Conservation (phyloP, 257 asterid species). For the Solanum chaucha region DNA sequence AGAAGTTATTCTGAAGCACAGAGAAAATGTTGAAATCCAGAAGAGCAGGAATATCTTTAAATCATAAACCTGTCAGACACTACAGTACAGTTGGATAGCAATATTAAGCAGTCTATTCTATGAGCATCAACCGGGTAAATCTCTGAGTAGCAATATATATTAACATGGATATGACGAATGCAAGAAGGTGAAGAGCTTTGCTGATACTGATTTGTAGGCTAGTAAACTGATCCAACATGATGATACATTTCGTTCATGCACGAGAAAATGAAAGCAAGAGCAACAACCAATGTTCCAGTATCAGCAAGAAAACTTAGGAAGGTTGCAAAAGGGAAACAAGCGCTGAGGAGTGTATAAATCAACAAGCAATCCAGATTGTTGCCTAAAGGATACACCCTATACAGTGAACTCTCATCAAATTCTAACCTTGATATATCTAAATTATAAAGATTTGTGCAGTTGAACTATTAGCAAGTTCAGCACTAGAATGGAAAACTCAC, state of each 20-base stretch:
- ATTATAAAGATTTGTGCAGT: neutral
- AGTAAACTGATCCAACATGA: neutral
- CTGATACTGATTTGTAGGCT: neutral
- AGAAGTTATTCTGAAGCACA: neutral
- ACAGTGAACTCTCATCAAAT: neutral
- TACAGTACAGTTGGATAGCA: neutral
- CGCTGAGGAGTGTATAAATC: neutral
- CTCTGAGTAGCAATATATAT: neutral
- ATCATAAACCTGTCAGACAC: neutral
- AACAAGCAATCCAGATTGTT: neutral
- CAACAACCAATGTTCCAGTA: neutral
- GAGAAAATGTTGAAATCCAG: neutral
- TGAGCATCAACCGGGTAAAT: neutral
- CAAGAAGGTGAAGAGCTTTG: neutral
- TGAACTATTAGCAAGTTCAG: neutral
- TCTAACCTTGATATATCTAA: neutral
- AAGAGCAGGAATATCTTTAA: neutral
- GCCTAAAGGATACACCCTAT: neutral
- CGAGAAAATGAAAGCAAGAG: neutral
- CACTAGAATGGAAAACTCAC: neutral
- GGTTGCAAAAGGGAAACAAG: neutral
- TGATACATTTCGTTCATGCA: neutral
- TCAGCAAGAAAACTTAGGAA: neutral
- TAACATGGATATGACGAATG: neutral
- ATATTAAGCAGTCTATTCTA: neutral